These are phyloP conservation scores for Elsinoe perseae DNA, from an alignment of 2,329 filamentous ascomycete species.

Conservation along the genomic window DNA sequence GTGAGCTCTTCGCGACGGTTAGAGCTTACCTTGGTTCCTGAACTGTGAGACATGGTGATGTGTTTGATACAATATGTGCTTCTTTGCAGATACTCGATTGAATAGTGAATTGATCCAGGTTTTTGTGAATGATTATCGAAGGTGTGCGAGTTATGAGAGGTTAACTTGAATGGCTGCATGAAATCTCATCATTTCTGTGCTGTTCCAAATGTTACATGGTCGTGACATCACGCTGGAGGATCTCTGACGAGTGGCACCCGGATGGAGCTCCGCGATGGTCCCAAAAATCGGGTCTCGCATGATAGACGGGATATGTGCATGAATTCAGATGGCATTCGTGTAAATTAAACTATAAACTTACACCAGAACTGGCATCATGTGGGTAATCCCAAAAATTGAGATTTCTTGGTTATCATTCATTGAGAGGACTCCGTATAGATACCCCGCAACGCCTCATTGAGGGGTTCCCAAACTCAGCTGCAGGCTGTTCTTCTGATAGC, in stretches of 20 bases:
- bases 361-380: too few species aligned
- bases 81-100: neutral
- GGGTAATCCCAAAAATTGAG: neutral
- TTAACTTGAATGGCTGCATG: neutral
- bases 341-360: too few species aligned
- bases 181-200: constrained; percentile 11
- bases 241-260: neutral
- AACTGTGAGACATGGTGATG: neutral
- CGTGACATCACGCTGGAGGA: constrained; percentile 9
- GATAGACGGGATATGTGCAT: neutral
- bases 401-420: neutral
- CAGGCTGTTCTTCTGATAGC: neutral
- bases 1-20: neutral
- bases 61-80: neutral
- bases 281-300: neutral
- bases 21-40: constrained; percentile 18
- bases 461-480: neutral
- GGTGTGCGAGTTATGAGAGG: neutral
- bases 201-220: constrained; percentile 3
- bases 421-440: neutral
- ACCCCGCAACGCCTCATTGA: constrained; percentile 4
- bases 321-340: too few species aligned
- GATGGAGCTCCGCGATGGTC: neutral
- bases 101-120: too few species aligned
- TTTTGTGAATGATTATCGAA: neutral